phyloP scores from a whole-genome alignment of 257 asterid genomes.

The Capsicum rhomboideum region DNA sequence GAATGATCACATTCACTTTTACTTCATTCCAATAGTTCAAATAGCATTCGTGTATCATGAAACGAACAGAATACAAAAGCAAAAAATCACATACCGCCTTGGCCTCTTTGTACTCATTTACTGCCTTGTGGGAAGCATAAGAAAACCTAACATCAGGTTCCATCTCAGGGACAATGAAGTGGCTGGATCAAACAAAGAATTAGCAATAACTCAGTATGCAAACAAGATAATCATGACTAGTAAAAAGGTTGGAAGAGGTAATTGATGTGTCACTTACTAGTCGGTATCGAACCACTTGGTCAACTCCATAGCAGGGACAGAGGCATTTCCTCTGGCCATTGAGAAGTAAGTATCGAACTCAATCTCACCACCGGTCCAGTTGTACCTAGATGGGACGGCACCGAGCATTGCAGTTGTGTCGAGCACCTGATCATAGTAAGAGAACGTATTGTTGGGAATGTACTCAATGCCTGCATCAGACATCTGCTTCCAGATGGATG shows the following conservation, averaged over 20 bases:
- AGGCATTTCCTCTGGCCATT: constrained; percentile 53
- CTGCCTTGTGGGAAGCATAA: constrained; percentile 29
- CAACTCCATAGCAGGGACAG: constrained; percentile 44
- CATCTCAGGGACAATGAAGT: constrained; percentile 24
- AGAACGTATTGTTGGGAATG: constrained; percentile 46
- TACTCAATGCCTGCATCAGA: constrained; percentile 40
- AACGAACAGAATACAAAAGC: neutral
- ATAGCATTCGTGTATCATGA: neutral
- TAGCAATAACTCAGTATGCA: neutral
- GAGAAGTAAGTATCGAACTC: constrained; percentile 39
- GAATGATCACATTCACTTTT: neutral
- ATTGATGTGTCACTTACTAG: constrained; percentile 24
- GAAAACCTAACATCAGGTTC: constrained; percentile 23
- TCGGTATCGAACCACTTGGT: constrained; percentile 47
- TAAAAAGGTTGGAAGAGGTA: neutral
- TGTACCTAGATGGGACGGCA: constrained; percentile 45
- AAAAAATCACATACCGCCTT: constrained; percentile 15
- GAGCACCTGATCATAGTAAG: constrained; percentile 44
- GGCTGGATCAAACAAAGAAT: constrained; percentile 16
- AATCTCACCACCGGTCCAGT: constrained; percentile 45
- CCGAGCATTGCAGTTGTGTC: constrained; percentile 51
- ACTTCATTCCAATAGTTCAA: neutral
- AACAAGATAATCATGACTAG: neutral
- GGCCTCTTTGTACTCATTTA: constrained; percentile 21
- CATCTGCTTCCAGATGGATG: constrained; percentile 60